phyloP scores from a whole-genome alignment of 192 early-diverging fungal species.

The Coemansia sp. region DNA sequence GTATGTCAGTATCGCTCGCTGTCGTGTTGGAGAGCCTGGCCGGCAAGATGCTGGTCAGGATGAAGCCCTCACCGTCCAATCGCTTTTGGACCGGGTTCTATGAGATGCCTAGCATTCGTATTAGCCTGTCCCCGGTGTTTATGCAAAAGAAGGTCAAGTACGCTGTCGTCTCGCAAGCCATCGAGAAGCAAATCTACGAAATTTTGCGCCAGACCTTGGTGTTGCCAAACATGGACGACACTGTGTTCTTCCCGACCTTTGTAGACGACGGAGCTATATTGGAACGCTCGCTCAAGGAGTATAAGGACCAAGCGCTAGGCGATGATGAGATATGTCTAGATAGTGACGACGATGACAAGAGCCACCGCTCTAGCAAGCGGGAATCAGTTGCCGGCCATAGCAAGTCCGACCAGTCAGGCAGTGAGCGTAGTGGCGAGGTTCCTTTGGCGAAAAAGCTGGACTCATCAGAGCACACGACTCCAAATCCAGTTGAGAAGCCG shows the following conservation, averaged over 20 bases:
- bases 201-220: constrained; percentile 79
- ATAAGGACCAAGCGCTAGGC: constrained; percentile 28
- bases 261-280: constrained; percentile 64
- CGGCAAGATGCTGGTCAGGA: constrained; percentile 74
- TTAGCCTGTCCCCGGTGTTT: constrained; percentile 78
- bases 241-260: constrained; percentile 70
- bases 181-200: constrained; percentile 84
- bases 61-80: constrained; percentile 82
- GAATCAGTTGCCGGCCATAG: background rate
- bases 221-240: constrained; percentile 89
- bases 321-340: constrained; percentile 5
- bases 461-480: background rate
- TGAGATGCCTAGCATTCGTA: constrained; percentile 73
- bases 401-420: background rate
- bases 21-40: constrained; percentile 74
- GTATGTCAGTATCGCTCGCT: constrained; percentile 76
- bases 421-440: background rate
- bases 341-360: background rate
- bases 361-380: background rate
- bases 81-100: constrained; percentile 89
- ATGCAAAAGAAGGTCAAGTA: constrained; percentile 84
- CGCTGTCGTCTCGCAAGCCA: constrained; percentile 78
- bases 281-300: constrained; percentile 54
- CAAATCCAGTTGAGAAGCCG: background rate
- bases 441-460: background rate